phyloP scores from a whole-genome alignment of 108 stramenopile genomes.

The Pelagomonas calceolata region DNA sequence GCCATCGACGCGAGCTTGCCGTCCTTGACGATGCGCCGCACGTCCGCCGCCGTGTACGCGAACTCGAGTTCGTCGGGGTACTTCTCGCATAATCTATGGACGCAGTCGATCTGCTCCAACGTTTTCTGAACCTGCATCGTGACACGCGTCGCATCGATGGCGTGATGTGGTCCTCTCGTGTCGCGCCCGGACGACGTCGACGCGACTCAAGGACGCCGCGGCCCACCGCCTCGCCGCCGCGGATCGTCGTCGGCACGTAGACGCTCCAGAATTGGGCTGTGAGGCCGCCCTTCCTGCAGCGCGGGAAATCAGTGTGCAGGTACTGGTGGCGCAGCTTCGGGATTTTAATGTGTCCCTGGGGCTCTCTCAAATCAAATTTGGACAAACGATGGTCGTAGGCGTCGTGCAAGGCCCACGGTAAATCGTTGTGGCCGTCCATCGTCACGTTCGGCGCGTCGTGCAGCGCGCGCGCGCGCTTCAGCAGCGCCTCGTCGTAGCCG shows the following conservation, averaged over 20 bases:
- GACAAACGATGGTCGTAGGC: not conserved
- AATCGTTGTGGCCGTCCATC: not conserved
- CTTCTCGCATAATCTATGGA: slow-evolving; percentile 13
- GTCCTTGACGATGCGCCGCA: slow-evolving; percentile 4
- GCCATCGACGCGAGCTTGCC: slow-evolving; percentile 12
- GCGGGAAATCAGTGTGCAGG: slow-evolving; percentile 18
- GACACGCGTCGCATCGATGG: no score
- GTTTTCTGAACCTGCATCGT: no score
- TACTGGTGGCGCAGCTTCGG: not conserved
- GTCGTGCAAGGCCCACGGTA: not conserved
- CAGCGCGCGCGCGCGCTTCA: not conserved
- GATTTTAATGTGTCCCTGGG: not conserved
- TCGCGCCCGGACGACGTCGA: no score
- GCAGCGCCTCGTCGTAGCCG: not conserved
- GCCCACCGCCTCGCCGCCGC: slow-evolving; percentile 2
- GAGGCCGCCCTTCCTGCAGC: slow-evolving; percentile 9
- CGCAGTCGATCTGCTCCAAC: slow-evolving; percentile 13
- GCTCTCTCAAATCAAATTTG: not conserved
- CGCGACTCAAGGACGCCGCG: no score
- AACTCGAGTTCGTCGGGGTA: slow-evolving; percentile 7
- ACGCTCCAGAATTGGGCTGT: slow-evolving; percentile 17
- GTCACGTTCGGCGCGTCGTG: not conserved
- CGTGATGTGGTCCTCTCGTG: no score
- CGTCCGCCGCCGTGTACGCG: slow-evolving; percentile 12
- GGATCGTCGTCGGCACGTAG: slow-evolving; percentile 3